These are phyloP conservation scores for Prorocentrum cordatum DNA, from an alignment of 169 alveolate species.

Conservation along the genomic window DNA sequence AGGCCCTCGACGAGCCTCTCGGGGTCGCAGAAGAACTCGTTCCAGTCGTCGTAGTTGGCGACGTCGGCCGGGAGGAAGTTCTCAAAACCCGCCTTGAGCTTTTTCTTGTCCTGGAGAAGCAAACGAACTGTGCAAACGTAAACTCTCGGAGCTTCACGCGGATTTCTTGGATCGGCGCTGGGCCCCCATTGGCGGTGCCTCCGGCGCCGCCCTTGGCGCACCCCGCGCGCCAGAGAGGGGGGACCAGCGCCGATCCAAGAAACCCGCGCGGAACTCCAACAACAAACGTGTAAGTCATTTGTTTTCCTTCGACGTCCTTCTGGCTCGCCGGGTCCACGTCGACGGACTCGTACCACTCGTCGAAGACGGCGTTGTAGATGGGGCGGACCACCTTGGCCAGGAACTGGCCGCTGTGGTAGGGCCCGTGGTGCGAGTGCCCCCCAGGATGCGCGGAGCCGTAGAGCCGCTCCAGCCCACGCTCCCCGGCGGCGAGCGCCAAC, in stretches of 20 bases:
- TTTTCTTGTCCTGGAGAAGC: too few relatives aligned
- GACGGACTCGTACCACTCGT: conserved; percentile 48
- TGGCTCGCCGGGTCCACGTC: conserved; percentile 28
- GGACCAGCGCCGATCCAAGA: too few relatives aligned
- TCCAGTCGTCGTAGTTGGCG: conserved; percentile 47
- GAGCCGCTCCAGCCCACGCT: conserved; percentile 22
- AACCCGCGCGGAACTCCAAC: too few relatives aligned
- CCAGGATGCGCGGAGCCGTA: conserved; percentile 12
- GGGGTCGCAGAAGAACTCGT: conserved; percentile 57
- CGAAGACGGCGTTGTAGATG: conserved; percentile 47
- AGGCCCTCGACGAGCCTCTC: conserved; percentile 33
- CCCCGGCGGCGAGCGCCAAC: conserved; percentile 36
- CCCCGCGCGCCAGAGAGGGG: too few relatives aligned
- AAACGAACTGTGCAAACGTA: too few relatives aligned
- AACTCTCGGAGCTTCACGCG: too few relatives aligned
- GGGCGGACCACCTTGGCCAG: conserved; percentile 46
- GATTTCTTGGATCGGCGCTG: too few relatives aligned
- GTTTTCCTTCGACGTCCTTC: too few relatives aligned
- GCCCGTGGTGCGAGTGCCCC: neutral
- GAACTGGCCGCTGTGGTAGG: conserved; percentile 28
- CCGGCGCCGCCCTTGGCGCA: too few relatives aligned
- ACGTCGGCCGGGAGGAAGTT: conserved; percentile 34
- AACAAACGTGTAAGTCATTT: too few relatives aligned
- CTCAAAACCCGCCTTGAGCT: conserved; percentile 37
- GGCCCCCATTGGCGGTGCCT: too few relatives aligned